Evolutionary conservation across 1,139 yeast species (phyloP).

Genomic region (Debaryomycetaceae sp.): DNA sequence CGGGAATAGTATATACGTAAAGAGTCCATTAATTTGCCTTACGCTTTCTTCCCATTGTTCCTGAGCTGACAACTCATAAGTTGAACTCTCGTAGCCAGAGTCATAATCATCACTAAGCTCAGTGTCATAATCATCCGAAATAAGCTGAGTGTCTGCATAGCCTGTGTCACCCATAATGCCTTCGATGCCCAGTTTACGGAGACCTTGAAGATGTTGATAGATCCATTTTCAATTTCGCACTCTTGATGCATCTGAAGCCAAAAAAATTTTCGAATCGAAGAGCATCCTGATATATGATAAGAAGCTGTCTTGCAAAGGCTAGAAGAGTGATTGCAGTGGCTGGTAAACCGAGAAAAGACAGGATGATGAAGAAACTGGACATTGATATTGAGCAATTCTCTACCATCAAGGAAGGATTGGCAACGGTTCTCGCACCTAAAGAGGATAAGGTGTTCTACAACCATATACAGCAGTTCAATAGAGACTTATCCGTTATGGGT

Average conservation of each 20-base stretch:
- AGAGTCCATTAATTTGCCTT: constrained; percentile 54
- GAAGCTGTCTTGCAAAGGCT: not conserved
- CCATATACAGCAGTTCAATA: constrained; percentile 93
- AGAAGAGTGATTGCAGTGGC: constrained; percentile 1
- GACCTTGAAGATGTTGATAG: not conserved
- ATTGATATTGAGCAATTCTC: constrained; percentile 32
- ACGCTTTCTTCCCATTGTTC: constrained; percentile 80
- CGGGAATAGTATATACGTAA: constrained; percentile 62
- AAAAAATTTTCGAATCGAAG: not conserved
- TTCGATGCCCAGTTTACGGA: not conserved
- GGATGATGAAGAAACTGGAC: not conserved
- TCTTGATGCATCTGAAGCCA: not conserved
- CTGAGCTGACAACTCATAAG: constrained; percentile 44
- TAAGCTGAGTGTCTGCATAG: not conserved
- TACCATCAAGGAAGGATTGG: constrained; percentile 73
- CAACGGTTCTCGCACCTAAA: constrained; percentile 73
- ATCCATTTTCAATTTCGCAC: not conserved
- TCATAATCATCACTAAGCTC: constrained; percentile 8
- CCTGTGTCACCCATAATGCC: not conserved
- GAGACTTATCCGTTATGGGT: constrained; percentile 83
- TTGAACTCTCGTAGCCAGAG: constrained; percentile 12
- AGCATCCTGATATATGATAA: not conserved
- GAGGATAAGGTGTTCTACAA: constrained; percentile 86
- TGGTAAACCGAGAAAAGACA: not conserved
- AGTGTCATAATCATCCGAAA: constrained; percentile 1